Base-by-base conservation (phyloP, 805 yeast species). In the Metschnikowia corniflorae region DNA sequence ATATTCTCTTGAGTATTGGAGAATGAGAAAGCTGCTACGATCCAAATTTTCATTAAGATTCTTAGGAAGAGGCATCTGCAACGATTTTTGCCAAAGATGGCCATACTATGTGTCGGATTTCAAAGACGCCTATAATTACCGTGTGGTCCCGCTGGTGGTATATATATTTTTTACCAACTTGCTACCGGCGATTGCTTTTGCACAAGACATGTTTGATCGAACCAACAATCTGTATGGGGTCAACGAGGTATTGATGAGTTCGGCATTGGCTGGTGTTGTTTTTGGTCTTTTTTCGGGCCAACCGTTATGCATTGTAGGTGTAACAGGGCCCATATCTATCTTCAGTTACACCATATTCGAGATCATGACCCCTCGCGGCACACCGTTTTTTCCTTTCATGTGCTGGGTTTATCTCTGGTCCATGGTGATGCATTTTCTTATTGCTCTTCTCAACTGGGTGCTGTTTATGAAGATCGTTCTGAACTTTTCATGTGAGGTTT, bases 351-450 rank as follows among this genome's bases (percentile, higher is more conserved):
- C 97, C 0, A 89, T 93, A 1, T 86, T 81, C 54, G 82, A 82
- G 42, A 70, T 86, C 33, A 71, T 86, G 24, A 61, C 55, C 16
- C 80, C 85, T 0, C 55, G 71, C 41, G 72, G 70, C 7, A 64
- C 73, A 1, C 71, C 73, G 7, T 88, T 75, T 56, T 88, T 91
- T 61, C 87, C 89, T 13, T 91, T 91, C 58, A 89, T 93, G 96
- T 82, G 91, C 55, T 93, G 97, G 97, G 68, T 91, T 21, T 86
- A 88, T 51, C 68, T 93, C 5, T 91, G 98, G 98, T 73, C 86
- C 4, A 82, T 83, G 86, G 70, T 80, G 9, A 71, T 86, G 63
- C 97, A 93, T 61, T 64, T 86, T 17, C 40, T 79, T 1, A 67
- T 91, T 25, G 89, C 96, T 0, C 43, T 82, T 3, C 61, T 74